Evolutionary conservation across 345 rosid species (phyloP), one percentile per base, ranked within the genome.

Genomic region (Eucalyptus curtisii): DNA sequence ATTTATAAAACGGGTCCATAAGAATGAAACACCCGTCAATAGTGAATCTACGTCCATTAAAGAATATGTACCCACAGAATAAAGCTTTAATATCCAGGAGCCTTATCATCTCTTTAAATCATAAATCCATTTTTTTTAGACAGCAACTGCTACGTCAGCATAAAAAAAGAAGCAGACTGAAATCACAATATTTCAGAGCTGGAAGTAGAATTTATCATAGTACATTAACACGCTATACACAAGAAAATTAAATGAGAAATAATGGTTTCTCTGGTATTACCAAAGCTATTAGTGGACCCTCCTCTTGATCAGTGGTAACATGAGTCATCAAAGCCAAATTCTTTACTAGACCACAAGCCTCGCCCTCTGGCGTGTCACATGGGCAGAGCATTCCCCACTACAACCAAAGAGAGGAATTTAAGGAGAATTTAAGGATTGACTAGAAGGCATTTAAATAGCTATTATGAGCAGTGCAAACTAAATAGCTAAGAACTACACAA

Each of bases 351-450:
- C 99, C 99, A 91, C 99, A 97, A 48, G 99, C 91, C 93, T 96
- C 99, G 12, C 99, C 99, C 93, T 97, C 99, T 13, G 99, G 99
- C 86, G 99, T 97, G 93, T 97, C 99, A 92, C 98, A 96, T 55
- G 99, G 99, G 93, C 99, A 96, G 89, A 97, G 98, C 99, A 97
- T 97, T 31, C 99, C 99, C 99, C 99, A 97, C 99, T 97, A 64
- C 27, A 88, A 87, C 71, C 61, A 87, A 82, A 49, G 37, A 82
- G 40, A 55, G n/a, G 40, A 15, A 30, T 30, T 42, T 48, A 44
- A 59, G 7, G 40, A 31, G 40, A 15, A 30, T 30, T 42, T 48
- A 44, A 59, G 7, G 40, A 31, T 15, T 82, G 59, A 33, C 37
- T 55, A 33, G n/a, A 50, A 85, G 42, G 48, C 47, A 88, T 4